phyloP scores from a whole-genome alignment of 257 asterid species.

The Petunia secreta region DNA sequence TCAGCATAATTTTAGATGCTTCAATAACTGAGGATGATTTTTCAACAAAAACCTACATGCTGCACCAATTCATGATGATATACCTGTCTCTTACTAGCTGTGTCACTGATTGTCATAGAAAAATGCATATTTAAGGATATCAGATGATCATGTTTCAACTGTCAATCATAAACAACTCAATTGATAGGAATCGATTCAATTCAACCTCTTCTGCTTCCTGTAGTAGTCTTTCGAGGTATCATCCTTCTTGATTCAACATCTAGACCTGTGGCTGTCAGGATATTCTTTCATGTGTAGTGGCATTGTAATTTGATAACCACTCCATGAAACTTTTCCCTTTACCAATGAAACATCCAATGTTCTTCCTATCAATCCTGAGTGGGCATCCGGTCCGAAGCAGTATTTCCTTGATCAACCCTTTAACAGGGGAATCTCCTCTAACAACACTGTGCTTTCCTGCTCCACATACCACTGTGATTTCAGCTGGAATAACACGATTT shows the following conservation, averaged over 20 bases:
- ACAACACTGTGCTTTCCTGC: constrained; percentile 70
- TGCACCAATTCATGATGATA: neutral
- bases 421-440: constrained; percentile 82
- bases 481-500: constrained; percentile 44
- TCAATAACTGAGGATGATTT: constrained; percentile 11
- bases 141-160: neutral
- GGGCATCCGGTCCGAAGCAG: constrained; percentile 63
- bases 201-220: neutral
- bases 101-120: neutral
- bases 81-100: constrained; percentile 18
- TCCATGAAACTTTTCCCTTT: constrained; percentile 71
- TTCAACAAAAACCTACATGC: neutral
- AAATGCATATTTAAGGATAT: neutral
- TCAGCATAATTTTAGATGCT: constrained; percentile 20
- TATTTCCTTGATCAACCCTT: constrained; percentile 60
- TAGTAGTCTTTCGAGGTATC: neutral
- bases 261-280: constrained; percentile 6
- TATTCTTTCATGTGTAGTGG: constrained; percentile 11
- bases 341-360: constrained; percentile 69
- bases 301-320: constrained; percentile 49
- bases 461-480: constrained; percentile 74
- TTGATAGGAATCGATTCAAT: neutral
- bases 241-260: neutral
- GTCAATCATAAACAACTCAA: neutral
- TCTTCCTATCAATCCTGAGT: constrained; percentile 73